Evolutionary conservation across 2,329 filamentous ascomycete genomes (phyloP).

Genomic region (Talaromyces marneffei): DNA sequence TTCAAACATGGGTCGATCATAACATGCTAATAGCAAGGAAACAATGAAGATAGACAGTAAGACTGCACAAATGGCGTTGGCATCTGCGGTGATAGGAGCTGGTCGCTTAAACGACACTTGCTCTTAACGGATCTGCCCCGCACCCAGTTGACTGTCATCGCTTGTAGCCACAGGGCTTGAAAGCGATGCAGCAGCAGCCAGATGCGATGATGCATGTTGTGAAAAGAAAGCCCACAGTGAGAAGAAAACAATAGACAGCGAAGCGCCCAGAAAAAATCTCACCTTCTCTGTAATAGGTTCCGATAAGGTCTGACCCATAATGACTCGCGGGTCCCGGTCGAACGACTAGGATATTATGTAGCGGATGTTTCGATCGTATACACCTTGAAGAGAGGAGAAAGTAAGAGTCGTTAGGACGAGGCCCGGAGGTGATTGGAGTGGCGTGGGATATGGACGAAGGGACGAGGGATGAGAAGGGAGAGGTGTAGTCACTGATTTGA

Average conservation of each 20-base stretch:
- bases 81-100: not conserved
- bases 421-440: not conserved
- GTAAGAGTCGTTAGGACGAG: not conserved
- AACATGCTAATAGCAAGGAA: not conserved
- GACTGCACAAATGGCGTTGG: not conserved
- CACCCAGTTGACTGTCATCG: constrained; percentile 9
- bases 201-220: not conserved
- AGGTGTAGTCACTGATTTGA: constrained; percentile 13
- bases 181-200: constrained; percentile 16
- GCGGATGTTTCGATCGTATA: constrained; percentile 20
- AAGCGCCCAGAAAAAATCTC: constrained; percentile 35
- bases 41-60: not conserved
- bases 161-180: constrained; percentile 19
- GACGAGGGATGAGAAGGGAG: constrained; percentile 1
- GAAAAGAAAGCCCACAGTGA: not conserved
- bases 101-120: constrained; percentile 6
- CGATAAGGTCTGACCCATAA: constrained; percentile 98
- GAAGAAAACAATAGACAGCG: constrained; percentile 11
- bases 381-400: not conserved
- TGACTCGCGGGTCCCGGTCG: constrained; percentile 29
- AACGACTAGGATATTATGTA: constrained; percentile 18
- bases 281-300: constrained; percentile 99
- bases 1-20: not conserved
- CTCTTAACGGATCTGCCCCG: constrained; percentile 11
- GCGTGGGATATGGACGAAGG: not conserved